phyloP scores from a whole-genome alignment of 257 asterid species.

The Nicotiana undulata region DNA sequence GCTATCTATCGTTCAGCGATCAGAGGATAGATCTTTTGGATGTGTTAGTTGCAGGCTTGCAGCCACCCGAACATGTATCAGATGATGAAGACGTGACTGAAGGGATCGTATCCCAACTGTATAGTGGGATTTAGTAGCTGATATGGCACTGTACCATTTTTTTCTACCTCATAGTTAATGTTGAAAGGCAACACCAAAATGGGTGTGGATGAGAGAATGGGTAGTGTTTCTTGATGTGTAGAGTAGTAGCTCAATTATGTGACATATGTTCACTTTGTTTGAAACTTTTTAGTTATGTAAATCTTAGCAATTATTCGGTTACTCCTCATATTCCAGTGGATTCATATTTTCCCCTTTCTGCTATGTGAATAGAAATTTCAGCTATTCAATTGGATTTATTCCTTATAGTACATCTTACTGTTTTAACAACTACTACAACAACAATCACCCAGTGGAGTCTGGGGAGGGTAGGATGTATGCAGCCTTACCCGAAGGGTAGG shows the following conservation, averaged over 20 bases:
- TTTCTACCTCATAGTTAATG: not conserved
- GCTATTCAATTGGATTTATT: not conserved
- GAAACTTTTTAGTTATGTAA: not conserved
- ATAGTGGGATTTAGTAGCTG: not conserved
- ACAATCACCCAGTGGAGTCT: too few species aligned
- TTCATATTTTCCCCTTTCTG: not conserved
- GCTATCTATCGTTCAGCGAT: slow-evolving; percentile 1
- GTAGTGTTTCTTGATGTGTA: not conserved
- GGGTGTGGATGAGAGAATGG: not conserved
- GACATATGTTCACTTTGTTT: not conserved
- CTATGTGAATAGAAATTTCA: slow-evolving; percentile 2
- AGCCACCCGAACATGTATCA: not conserved
- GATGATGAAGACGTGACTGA: not conserved
- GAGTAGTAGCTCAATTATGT: not conserved
- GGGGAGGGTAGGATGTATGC: too few species aligned
- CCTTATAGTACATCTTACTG: not conserved
- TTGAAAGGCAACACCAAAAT: not conserved
- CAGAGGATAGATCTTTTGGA: not conserved
- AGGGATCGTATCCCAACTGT: not conserved
- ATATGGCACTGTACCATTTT: not conserved
- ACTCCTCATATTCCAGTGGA: not conserved
- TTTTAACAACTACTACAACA: not conserved
- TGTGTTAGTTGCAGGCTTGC: slow-evolving; percentile 2
- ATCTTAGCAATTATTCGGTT: not conserved
- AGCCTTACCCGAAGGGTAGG: too few species aligned